Evolutionary conservation across 2,329 filamentous ascomycete genomes (phyloP), one percentile per base, ranked within the genome.

Genomic region (Colletotrichum sp.): DNA sequence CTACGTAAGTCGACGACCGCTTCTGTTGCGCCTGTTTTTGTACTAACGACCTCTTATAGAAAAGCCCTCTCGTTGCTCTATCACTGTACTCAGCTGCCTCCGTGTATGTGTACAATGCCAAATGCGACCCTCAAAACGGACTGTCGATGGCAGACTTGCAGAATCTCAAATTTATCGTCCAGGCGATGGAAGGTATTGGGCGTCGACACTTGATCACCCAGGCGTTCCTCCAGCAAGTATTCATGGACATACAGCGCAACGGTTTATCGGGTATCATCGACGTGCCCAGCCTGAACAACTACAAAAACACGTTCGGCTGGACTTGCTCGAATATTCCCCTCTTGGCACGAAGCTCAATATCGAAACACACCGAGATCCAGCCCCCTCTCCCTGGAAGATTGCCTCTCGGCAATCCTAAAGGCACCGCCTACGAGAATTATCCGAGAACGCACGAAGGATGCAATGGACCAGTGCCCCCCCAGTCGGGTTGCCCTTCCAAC

Each of bases 21-120:
- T 2, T 52, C 44, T 52, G 12, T 21, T 21, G n/a, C n/a, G 2
- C n/a, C n/a, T 21, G n/a, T 52, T 12, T 52, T 52, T 52, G 44
- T 52, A 2, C 44, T 52, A 21, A 52, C n/a, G 44, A 52, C 44
- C 6, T 7, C 2, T 52, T 12, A 28, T 72, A 95, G 93, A 92
- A 93, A 88, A 95, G 94, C 78, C 94, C 95, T 0, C 94, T 96
- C 81, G 91, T 95, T 72, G 94, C 95, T 0, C 93, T 98, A 79
- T 96, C 95, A 70, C 87, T 98, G 21, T 98, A 98, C 81, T 94
- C 96, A 49, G 94, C 96, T 18, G 93, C 93, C 5, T 93, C 95
- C 1, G 95, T 98, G 0, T 98, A 96, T 78, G 90, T 97, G 2
- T 93, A 97, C 79, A 92, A 95, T 78, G 90, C 95, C 34, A 95